phyloP scores from a whole-genome alignment of 2,329 filamentous ascomycete genomes.

The Volutella citrinella region DNA sequence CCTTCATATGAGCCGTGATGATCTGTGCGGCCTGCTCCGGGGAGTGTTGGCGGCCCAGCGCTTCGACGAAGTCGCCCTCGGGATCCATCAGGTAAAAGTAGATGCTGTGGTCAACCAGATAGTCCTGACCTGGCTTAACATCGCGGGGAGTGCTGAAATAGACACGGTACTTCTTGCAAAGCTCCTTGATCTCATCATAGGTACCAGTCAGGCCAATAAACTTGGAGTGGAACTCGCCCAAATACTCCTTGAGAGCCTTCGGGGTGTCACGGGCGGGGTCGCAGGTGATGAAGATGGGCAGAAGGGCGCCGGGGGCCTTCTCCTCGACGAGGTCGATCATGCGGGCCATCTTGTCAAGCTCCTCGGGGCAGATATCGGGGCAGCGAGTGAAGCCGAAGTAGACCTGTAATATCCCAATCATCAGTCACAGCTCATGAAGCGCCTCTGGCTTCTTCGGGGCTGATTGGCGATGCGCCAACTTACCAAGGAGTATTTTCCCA shows the following conservation, averaged over 20 bases:
- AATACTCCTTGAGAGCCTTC: slow-evolving; percentile 77
- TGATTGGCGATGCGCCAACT: no score
- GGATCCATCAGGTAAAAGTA: slow-evolving; percentile 99
- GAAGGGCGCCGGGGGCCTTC: slow-evolving; percentile 51
- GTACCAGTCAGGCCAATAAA: slow-evolving; percentile 89
- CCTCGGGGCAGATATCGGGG: slow-evolving; percentile 97
- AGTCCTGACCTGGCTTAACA: slow-evolving; percentile 91
- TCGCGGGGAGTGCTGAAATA: slow-evolving; percentile 93
- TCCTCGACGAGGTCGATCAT: slow-evolving; percentile 76
- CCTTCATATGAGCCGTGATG: slow-evolving; percentile 80
- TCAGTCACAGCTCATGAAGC: no score
- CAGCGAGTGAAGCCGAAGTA: slow-evolving; percentile 99
- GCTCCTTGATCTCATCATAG: slow-evolving; percentile 88
- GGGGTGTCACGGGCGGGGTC: slow-evolving; percentile 91
- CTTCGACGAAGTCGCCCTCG: slow-evolving; percentile 97
- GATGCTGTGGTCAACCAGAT: slow-evolving; percentile 97
- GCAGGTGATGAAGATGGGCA: slow-evolving; percentile 91
- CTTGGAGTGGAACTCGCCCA: slow-evolving; percentile 83
- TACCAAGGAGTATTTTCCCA: slow-evolving; percentile 80
- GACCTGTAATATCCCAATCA: slow-evolving; percentile 52
- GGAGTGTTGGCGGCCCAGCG: slow-evolving; percentile 90
- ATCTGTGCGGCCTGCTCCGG: slow-evolving; percentile 80
- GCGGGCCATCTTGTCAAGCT: slow-evolving; percentile 98
- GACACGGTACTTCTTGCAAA: slow-evolving; percentile 94
- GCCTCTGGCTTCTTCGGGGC: no score